phyloP scores from a whole-genome alignment of 768 basidiomycete species.

The Boletus eberwhitei region DNA sequence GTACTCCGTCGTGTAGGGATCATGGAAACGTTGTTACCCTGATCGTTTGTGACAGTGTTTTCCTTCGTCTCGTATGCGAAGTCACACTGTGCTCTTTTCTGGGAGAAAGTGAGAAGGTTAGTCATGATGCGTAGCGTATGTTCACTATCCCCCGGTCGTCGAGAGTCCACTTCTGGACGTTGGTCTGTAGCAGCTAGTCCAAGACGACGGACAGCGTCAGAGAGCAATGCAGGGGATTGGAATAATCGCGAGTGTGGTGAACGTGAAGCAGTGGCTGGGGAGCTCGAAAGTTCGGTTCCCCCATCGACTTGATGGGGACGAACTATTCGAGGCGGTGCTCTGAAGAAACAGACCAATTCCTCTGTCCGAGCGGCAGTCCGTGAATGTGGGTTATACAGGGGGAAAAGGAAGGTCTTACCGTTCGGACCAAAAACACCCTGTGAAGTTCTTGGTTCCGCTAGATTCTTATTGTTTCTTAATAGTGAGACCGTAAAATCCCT shows the following conservation, averaged over 20 bases:
- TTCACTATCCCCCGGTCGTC: slow-evolving; percentile 47
- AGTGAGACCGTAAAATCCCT: slow-evolving; percentile 54
- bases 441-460: slow-evolving; percentile 81
- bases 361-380: slow-evolving; percentile 42
- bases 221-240: slow-evolving; percentile 66
- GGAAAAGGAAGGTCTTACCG: slow-evolving; percentile 43
- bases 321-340: slow-evolving; percentile 68
- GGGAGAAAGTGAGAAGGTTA: slow-evolving; percentile 63
- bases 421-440: slow-evolving; percentile 89
- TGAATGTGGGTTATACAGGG: not conserved
- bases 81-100: slow-evolving; percentile 37
- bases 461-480: slow-evolving; percentile 65
- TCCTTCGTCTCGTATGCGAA: slow-evolving; percentile 41
- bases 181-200: slow-evolving; percentile 60
- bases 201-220: slow-evolving; percentile 70
- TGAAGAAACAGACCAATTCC: slow-evolving; percentile 84
- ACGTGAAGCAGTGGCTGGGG: slow-evolving; percentile 34
- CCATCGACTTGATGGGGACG: slow-evolving; percentile 41
- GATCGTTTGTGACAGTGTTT: slow-evolving; percentile 22
- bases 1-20: slow-evolving; percentile 49
- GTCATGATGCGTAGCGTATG: slow-evolving; percentile 77
- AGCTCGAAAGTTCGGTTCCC: slow-evolving; percentile 45
- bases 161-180: slow-evolving; percentile 37
- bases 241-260: slow-evolving; percentile 34
- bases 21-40: slow-evolving; percentile 15